Percentiles rank a stretch among this genome's conserved stretches.
These are phyloP conservation scores for sunflower (Helianthus annuus) DNA, from an alignment of 129 eudicot genomes.

Conservation along the genomic window DNA sequence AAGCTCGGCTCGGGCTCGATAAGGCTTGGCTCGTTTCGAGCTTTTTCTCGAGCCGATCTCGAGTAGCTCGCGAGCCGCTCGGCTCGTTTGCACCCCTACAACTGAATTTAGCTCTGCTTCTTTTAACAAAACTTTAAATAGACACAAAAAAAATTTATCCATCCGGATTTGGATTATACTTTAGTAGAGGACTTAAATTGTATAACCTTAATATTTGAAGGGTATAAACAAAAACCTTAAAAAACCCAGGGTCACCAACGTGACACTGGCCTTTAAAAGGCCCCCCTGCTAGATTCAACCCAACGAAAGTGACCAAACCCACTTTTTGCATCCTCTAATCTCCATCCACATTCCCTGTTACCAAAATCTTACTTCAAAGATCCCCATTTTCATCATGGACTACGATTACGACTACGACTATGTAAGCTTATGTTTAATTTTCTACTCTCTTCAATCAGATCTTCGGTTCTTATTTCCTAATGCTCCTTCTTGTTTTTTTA, in stretches of 20 bases:
- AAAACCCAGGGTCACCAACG: constrained; percentile 18
- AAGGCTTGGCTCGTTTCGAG: no score
- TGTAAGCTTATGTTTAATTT: constrained; percentile 16
- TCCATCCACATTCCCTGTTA: constrained; percentile 19
- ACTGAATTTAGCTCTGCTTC: no score
- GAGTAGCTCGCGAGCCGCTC: no score
- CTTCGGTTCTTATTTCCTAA: background rate
- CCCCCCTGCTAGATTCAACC: constrained; percentile 3
- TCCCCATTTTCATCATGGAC: constrained; percentile 23
- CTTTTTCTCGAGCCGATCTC: no score
- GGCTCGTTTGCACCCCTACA: no score
- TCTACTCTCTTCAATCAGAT: background rate
- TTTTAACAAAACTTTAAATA: no score
- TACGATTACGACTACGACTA: constrained; percentile 25
- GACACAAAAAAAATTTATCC: no score
- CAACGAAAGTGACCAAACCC: constrained; percentile 23
- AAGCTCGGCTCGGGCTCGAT: no score
- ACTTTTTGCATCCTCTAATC: constrained; percentile 14
- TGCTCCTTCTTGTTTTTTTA: no score
- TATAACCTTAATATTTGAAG: background rate
- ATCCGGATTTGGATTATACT: no score
- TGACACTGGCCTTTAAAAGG: constrained; percentile 24
- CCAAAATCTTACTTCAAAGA: constrained; percentile 2
- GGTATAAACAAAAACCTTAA: background rate
- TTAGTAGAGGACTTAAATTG: background rate